Base-by-base conservation (phyloP, 169 alveolate genomes). In the Cyclospora cayetanensis region DNA sequence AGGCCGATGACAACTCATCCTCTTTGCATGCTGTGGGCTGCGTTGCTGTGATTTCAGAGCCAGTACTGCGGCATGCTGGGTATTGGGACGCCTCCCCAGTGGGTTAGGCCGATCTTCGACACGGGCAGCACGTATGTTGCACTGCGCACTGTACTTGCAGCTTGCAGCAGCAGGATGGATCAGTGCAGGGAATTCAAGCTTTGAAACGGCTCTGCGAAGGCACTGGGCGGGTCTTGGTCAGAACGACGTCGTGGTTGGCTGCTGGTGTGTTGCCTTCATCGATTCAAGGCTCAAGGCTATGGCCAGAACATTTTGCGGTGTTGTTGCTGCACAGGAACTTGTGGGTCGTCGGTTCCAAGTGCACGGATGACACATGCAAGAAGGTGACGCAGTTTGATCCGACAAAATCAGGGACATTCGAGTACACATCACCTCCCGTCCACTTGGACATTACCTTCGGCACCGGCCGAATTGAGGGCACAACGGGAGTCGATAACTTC, bases 381-480 rank as follows among this genome's bases (percentile, higher is more conserved):
- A 70, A 90, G 12, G 91, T 91, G n/a, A 86, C 72, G 65, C 85
- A 88, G n/a, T 95, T 80, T 70, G 93, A 95, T 84, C 93, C 94
- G 20, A 34, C 42, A 22, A 11, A 42, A 68, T 94, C 96, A 35
- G 15, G 50, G 29, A 92, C 95, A 39, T 94, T 94, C 68, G 52
- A 83, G 68, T 72, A 80, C 15, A 84, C 86, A 18, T 42, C 27
- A 39, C 96, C 95, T n/a, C 93, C 50, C 2, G 92, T 93, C 27
- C 87, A 92, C 52, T 92, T 97, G 12, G 97, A 96, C 41, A 96
- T 97, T 22, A 94, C 92, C 74, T 97, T 97, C 85, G 98, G 98
- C 41, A 96, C 98, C 1, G 98, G 98, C 41, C 94, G 96, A 22
- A 96, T 97, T 25, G 94, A 95, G 11, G 98, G 98, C 18, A 90